Percentiles rank a stretch among this genome's conserved stretches.
Evolutionary conservation across 176 grass and related monocot species (phyloP).

Genomic region (Otatea glauca): DNA sequence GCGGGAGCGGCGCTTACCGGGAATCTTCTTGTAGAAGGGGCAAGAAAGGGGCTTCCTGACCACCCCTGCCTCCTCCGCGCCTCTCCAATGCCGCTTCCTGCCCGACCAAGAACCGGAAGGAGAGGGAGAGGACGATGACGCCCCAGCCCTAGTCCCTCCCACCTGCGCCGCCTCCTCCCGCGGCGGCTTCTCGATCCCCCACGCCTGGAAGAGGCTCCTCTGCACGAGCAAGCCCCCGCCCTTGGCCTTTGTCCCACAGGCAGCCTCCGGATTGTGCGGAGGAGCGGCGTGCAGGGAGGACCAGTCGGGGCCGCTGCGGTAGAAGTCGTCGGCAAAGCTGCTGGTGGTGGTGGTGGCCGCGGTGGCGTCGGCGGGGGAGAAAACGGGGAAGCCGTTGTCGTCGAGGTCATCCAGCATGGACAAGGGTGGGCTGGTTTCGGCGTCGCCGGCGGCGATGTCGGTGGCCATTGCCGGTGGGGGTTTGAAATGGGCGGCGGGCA

Average conservation of each 20-base stretch:
- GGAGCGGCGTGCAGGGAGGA: slow-evolving; percentile 46
- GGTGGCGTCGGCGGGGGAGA: neutral
- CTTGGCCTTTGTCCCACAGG: neutral
- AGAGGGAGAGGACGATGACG: neutral
- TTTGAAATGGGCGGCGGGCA: slow-evolving; percentile 62
- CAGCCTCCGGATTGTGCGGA: neutral
- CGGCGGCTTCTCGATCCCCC: slow-evolving; percentile 53
- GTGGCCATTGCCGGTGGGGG: slow-evolving; percentile 41
- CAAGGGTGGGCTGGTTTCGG: neutral
- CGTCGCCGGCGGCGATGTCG: slow-evolving; percentile 37
- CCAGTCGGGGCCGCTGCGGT: slow-evolving; percentile 64
- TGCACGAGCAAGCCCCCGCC: slow-evolving; percentile 39
- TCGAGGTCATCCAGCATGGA: slow-evolving; percentile 39
- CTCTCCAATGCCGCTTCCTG: slow-evolving; percentile 32
- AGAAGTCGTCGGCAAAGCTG: slow-evolving; percentile 64
- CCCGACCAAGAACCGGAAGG: slow-evolving; percentile 6
- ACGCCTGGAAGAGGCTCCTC: slow-evolving; percentile 70
- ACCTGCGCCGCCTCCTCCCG: neutral
- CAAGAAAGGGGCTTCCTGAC: slow-evolving; percentile 27
- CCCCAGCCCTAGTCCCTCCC: neutral
- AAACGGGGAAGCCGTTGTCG: slow-evolving; percentile 54
- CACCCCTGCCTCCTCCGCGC: neutral
- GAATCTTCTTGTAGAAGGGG: slow-evolving; percentile 73
- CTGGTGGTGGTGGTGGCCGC: neutral
- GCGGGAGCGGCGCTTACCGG: slow-evolving; percentile 14